Evolutionary conservation across 208 protist genomes (phyloP).

Genomic region (Leishmania martiniquensis): DNA sequence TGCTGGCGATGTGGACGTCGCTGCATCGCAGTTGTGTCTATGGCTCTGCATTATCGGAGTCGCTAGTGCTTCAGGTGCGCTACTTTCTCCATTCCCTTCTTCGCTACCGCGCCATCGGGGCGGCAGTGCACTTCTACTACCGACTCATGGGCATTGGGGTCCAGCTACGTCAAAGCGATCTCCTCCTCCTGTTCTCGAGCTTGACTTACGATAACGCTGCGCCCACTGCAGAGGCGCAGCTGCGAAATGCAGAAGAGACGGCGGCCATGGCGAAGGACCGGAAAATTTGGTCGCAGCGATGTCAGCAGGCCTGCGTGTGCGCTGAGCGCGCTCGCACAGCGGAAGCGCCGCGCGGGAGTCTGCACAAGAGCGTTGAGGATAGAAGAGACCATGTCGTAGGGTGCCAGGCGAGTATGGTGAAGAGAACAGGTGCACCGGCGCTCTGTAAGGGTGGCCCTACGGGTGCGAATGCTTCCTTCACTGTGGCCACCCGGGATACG

Average conservation of each 20-base stretch:
- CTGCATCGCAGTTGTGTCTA: slow-evolving; percentile 78
- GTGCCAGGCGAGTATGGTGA: not conserved
- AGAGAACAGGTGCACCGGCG: not conserved
- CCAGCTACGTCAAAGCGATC: slow-evolving; percentile 67
- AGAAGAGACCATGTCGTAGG: too few species aligned
- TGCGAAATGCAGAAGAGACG: slow-evolving; percentile 25
- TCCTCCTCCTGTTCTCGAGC: slow-evolving; percentile 70
- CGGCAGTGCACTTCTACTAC: slow-evolving; percentile 71
- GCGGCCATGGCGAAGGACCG: slow-evolving; percentile 31
- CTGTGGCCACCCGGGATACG: not conserved
- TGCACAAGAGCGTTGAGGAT: not conserved
- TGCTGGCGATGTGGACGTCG: slow-evolving; percentile 85
- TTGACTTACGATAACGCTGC: slow-evolving; percentile 75
- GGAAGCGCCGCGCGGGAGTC: not conserved
- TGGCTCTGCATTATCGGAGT: slow-evolving; percentile 75
- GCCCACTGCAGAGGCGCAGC: slow-evolving; percentile 18
- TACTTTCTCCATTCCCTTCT: slow-evolving; percentile 79
- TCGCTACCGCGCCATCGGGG: slow-evolving; percentile 57
- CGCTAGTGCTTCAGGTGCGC: slow-evolving; percentile 58
- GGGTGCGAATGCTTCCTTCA: not conserved
- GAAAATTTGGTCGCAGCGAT: slow-evolving; percentile 11
- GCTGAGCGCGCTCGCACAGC: not conserved
- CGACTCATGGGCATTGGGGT: slow-evolving; percentile 71
- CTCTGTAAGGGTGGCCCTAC: not conserved
- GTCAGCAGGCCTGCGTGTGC: slow-evolving; percentile 7